These are phyloP conservation scores for Phoenix dactylifera DNA, from an alignment of 176 grass and related monocot species.

Conservation along the genomic window DNA sequence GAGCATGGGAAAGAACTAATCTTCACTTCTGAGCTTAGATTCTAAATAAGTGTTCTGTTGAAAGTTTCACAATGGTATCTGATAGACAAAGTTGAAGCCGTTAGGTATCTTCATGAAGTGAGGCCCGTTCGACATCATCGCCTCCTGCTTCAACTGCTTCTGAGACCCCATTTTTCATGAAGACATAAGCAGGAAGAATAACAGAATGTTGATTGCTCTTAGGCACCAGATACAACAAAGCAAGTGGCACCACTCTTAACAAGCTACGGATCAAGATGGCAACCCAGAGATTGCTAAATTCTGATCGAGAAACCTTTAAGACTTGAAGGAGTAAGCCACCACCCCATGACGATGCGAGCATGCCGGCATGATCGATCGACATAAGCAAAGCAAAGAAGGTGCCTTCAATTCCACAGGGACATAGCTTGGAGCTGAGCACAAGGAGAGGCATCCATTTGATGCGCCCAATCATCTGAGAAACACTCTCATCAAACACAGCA, in stretches of 20 bases:
- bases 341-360: constrained; percentile 63
- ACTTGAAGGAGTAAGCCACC: constrained; percentile 73
- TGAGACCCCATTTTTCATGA: constrained; percentile 15
- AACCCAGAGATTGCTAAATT: constrained; percentile 74
- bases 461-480: constrained; percentile 46
- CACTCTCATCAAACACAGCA: constrained; percentile 45
- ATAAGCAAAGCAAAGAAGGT: constrained; percentile 81
- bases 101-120: constrained; percentile 12
- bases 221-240: constrained; percentile 66
- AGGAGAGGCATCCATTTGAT: constrained; percentile 76
- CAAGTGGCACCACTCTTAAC: constrained; percentile 45
- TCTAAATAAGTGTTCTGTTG: no score
- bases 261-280: constrained; percentile 58
- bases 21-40: no score
- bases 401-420: constrained; percentile 61
- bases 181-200: constrained; percentile 39
- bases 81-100: no score
- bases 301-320: constrained; percentile 50
- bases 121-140: constrained; percentile 5
- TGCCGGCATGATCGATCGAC: constrained; percentile 61
- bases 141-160: constrained; percentile 29
- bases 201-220: constrained; percentile 34
- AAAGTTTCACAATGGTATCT: no score
- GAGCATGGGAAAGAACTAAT: no score
- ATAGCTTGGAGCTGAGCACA: constrained; percentile 72